These are phyloP conservation scores for Penicillium frequentans DNA, from an alignment of 2,329 filamentous ascomycete genomes.

Conservation along the genomic window DNA sequence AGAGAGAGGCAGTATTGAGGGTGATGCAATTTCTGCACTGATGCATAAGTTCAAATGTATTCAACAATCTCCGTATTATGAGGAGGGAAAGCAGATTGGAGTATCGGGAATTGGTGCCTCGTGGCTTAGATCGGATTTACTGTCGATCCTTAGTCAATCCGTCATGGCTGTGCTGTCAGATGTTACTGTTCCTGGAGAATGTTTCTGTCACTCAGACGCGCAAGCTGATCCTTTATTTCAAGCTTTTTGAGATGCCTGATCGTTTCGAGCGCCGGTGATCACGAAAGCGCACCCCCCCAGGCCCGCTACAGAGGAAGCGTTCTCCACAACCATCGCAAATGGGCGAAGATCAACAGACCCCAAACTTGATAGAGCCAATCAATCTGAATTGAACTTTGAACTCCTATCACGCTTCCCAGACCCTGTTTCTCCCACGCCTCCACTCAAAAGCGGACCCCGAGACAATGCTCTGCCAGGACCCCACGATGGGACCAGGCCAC, in stretches of 20 bases:
- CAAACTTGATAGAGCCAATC: neutral
- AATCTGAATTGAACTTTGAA: neutral
- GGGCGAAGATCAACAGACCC: slow-evolving; percentile 9
- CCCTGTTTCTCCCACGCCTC: neutral
- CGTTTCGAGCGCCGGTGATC: slow-evolving; percentile 3
- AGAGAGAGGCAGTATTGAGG: no score
- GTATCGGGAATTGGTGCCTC: neutral
- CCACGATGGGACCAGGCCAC: slow-evolving; percentile 2
- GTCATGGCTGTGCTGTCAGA: slow-evolving; percentile 15
- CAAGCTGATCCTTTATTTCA: slow-evolving; percentile 2
- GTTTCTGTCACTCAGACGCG: slow-evolving; percentile 8
- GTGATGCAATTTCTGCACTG: no score
- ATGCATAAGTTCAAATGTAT: no score
- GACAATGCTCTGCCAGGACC: neutral
- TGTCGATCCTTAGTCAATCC: slow-evolving; percentile 19
- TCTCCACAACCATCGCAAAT: neutral
- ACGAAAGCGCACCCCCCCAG: neutral
- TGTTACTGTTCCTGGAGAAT: slow-evolving; percentile 16
- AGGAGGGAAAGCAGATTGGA: no score
- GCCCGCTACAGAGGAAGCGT: neutral
- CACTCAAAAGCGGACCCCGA: slow-evolving; percentile 4
- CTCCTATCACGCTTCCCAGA: neutral
- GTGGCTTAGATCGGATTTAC: slow-evolving; percentile 5
- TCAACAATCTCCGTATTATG: no score
- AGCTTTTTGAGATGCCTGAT: neutral